Evolutionary conservation across 148 eudicot species (phyloP), one percentile per base, ranked within the genome.

Genomic region (Silene conica): DNA sequence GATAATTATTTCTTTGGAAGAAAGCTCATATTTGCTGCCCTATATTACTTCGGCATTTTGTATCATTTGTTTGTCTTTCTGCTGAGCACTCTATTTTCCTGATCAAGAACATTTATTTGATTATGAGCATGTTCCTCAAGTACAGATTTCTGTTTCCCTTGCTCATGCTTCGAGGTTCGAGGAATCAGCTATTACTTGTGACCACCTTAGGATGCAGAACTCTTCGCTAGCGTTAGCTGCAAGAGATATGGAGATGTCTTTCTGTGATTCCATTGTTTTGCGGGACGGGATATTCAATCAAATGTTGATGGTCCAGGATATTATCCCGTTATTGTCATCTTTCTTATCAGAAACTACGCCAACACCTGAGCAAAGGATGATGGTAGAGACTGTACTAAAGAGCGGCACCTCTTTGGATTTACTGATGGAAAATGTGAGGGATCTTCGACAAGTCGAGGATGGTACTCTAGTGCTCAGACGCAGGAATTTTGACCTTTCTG

Each of bases 111-210:
- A 8, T 25, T 28, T 48, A 26, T 34, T 66, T 78, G 52, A 67
- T 28, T 21, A 45, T 26, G 57, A 14, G 16, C 54, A 38, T 19
- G 63, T 75, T 50, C 65, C 41, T 48, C 25, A 58, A 62, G 19
- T 59, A 46, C 79, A 90, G 96, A 90, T 86, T 45, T 86, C 89
- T 43, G 89, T 88, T 76, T 87, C 92, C 70, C 90, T 90, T 70
- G 87, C 84, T 78, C 92, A 88, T 84, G 90, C 88, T 67, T 85
- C 87, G 26, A 80, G 81, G 77, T 55, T 87, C 25, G 85, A 83
- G 77, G 88, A 85, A 69, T 90, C 89, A 19, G 80, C 73, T 78
- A 74, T 82, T 48, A 86, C 85, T 25, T 80, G 84, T 23, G 85
- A 88, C 72, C 86, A 82, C 78, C 85, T 90, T 8, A 80, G 75